These are phyloP conservation scores for Cytospora paraplurivora DNA, from an alignment of 2,329 filamentous ascomycete genomes.

Conservation along the genomic window DNA sequence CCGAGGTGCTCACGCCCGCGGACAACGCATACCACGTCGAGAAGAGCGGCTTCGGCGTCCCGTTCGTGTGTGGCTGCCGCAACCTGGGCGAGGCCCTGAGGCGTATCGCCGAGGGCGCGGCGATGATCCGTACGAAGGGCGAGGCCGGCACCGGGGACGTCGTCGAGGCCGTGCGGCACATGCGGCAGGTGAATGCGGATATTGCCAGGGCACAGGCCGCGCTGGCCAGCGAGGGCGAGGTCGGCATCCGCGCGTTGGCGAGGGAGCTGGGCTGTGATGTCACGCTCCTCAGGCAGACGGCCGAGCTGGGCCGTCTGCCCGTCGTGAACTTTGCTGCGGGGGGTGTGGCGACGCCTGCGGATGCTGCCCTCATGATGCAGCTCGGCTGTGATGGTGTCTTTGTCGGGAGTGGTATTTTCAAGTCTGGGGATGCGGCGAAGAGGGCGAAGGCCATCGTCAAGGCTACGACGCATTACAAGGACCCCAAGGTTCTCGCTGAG, in stretches of 20 bases:
- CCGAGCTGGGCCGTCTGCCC: conserved; percentile 82
- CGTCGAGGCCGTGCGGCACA: conserved; percentile 94
- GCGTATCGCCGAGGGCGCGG: conserved; percentile 88
- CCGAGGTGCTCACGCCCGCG: conserved; percentile 93
- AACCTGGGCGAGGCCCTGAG: conserved; percentile 92
- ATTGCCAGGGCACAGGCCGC: conserved; percentile 80
- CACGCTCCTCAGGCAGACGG: conserved; percentile 80
- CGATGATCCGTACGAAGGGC: conserved; percentile 98
- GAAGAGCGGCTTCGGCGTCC: conserved; percentile 78
- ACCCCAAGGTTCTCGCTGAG: conserved; percentile 82
- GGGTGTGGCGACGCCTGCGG: conserved; percentile 98
- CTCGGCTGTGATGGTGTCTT: conserved; percentile 97
- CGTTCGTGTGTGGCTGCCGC: conserved; percentile 95
- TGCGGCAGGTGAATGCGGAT: conserved; percentile 84
- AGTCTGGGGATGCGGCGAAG: conserved; percentile 87
- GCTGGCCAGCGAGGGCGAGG: conserved; percentile 56
- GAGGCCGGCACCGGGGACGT: conserved; percentile 97
- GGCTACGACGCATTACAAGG: conserved; percentile 87
- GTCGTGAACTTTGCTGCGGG: conserved; percentile 98
- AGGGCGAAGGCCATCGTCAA: conserved; percentile 92
- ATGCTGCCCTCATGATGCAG: conserved; percentile 98
- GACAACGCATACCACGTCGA: conserved; percentile 90
- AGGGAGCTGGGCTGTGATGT: conserved; percentile 80
- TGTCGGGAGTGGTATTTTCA: conserved; percentile 96
- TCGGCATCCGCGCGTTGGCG: conserved; percentile 68